These are phyloP conservation scores for Ogataea trehalophila DNA, from an alignment of 805 yeast species.

Conservation along the genomic window DNA sequence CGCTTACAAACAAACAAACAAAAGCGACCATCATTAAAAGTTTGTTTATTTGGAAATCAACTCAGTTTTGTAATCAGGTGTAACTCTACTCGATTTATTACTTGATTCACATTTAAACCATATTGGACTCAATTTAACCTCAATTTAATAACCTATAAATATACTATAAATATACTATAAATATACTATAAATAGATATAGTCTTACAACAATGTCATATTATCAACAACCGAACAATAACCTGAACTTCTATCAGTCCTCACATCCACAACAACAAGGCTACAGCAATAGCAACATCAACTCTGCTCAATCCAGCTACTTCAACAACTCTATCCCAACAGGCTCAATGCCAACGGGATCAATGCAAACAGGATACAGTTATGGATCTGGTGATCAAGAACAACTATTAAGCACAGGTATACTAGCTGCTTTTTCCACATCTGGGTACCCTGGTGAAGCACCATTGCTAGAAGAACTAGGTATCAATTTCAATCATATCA, in stretches of 20 bases:
- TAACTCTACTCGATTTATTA: too few relatives aligned
- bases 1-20: too few relatives aligned
- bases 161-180: too few relatives aligned
- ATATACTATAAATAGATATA: too few relatives aligned
- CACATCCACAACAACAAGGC: neutral
- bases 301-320: neutral
- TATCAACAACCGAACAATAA: slow-evolving; percentile 26
- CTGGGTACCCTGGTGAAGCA: slow-evolving; percentile 94
- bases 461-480: slow-evolving; percentile 91
- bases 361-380: slow-evolving; percentile 22
- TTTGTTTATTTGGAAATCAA: too few relatives aligned
- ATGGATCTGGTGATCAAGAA: slow-evolving; percentile 25
- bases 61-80: too few relatives aligned
- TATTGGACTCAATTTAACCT: too few relatives aligned
- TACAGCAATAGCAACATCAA: slow-evolving; percentile 2
- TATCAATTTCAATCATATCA: slow-evolving; percentile 84
- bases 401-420: slow-evolving; percentile 64
- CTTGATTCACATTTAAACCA: too few relatives aligned
- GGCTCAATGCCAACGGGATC: slow-evolving; percentile 26
- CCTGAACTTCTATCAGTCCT: slow-evolving; percentile 12
- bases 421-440: slow-evolving; percentile 86
- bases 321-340: slow-evolving; percentile 1
- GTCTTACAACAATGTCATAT: slow-evolving; percentile 26
- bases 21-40: too few relatives aligned
- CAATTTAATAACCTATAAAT: too few relatives aligned